phyloP scores from a whole-genome alignment of 2,329 filamentous ascomycete genomes.

The Aspergillus japonicus region DNA sequence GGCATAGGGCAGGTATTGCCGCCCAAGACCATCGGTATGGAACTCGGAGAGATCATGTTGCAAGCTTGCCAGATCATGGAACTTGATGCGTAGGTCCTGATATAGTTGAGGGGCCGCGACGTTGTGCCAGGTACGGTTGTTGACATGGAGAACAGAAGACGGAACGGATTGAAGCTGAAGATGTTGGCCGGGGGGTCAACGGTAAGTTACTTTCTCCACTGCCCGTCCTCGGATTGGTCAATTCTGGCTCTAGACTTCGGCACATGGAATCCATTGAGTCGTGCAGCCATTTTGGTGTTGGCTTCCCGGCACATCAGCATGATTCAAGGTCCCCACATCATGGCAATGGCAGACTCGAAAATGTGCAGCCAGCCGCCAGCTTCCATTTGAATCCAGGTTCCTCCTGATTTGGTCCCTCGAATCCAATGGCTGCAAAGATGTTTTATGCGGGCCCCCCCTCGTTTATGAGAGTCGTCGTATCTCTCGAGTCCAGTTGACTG shows the following conservation, averaged over 20 bases:
- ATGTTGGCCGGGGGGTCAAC: too few species aligned
- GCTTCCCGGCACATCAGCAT: not conserved
- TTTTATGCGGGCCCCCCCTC: not conserved
- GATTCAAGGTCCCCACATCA: not conserved
- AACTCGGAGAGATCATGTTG: not conserved
- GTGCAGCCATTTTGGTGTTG: not conserved
- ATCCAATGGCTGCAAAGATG: not conserved
- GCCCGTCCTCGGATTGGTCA: not conserved
- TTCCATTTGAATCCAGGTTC: not conserved
- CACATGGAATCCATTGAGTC: not conserved
- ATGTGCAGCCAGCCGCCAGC: not conserved
- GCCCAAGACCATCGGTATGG: not conserved
- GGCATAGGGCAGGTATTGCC: not conserved
- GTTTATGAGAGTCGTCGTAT: not conserved
- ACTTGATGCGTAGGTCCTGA: not conserved
- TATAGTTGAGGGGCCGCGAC: not conserved
- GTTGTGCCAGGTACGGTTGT: not conserved
- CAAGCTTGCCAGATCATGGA: not conserved
- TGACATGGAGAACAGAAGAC: too few species aligned
- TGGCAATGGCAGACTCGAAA: not conserved
- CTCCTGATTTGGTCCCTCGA: too few species aligned
- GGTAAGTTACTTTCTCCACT: not conserved
- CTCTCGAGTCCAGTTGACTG: not conserved
- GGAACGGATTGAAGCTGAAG: too few species aligned
- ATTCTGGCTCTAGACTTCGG: not conserved